Evolutionary conservation across 768 basidiomycete species (phyloP).

Genomic region (Lanmaoa pseudosensibilis): DNA sequence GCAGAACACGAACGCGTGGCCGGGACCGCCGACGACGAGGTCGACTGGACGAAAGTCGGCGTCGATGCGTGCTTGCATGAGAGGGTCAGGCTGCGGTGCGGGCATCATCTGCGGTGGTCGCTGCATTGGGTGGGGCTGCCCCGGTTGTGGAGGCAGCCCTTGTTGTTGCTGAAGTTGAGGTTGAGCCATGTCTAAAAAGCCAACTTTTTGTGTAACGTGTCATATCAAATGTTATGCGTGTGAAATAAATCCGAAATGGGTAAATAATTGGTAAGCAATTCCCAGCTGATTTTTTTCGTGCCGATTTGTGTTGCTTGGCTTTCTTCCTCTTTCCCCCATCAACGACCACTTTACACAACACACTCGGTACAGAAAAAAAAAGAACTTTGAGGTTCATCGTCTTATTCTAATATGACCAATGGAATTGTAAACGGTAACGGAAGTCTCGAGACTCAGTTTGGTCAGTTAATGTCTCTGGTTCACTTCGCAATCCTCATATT

Average conservation of each 20-base stretch:
- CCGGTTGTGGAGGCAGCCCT: constrained; percentile 28
- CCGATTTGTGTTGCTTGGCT: constrained; percentile 14
- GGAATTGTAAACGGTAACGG: constrained; percentile 79
- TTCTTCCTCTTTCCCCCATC: constrained; percentile 30
- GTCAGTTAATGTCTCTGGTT: constrained; percentile 40
- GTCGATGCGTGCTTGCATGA: constrained; percentile 75
- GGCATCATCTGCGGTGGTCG: constrained; percentile 44
- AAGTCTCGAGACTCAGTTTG: constrained; percentile 74
- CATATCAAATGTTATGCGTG: neutral
- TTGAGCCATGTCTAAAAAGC: constrained; percentile 52
- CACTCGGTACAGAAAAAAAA: constrained; percentile 26
- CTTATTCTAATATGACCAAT: constrained; percentile 78
- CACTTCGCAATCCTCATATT: neutral
- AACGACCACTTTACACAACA: constrained; percentile 27
- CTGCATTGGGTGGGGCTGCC: constrained; percentile 31
- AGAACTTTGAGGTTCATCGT: constrained; percentile 31
- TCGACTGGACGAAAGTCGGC: constrained; percentile 62
- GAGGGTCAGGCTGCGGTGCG: constrained; percentile 60
- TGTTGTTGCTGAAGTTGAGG: constrained; percentile 63
- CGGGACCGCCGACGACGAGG: constrained; percentile 52
- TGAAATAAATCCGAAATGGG: constrained; percentile 1
- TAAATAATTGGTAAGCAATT: constrained; percentile 26
- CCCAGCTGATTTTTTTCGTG: constrained; percentile 27
- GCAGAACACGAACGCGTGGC: constrained; percentile 61
- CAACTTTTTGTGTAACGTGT: neutral